Evolutionary conservation across 1,284 basidiomycete genomes (phyloP).

Genomic region (Ceratorhiza oryzae-sativae): DNA sequence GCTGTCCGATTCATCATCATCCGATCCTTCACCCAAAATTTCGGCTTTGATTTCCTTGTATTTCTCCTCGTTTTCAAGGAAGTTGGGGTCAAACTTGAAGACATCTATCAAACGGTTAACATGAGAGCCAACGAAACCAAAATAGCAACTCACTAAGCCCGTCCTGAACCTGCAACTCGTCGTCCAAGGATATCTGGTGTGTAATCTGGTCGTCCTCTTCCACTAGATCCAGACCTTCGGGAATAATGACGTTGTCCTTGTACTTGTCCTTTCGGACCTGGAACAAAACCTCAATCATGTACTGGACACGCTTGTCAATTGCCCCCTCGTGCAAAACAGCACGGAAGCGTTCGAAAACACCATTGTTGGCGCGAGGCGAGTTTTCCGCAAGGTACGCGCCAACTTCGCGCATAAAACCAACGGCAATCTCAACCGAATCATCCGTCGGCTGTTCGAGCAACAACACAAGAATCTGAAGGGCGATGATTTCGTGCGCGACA

Average conservation of each 20-base stretch:
- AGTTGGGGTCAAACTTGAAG: slow-evolving; percentile 94
- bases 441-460: slow-evolving; percentile 95
- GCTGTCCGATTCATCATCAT: slow-evolving; percentile 53
- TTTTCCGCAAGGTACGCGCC: slow-evolving; percentile 95
- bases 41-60: slow-evolving; percentile 92
- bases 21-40: slow-evolving; percentile 85
- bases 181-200: slow-evolving; percentile 90
- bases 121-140: neutral
- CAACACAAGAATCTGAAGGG: slow-evolving; percentile 93
- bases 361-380: slow-evolving; percentile 92
- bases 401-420: slow-evolving; percentile 96
- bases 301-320: slow-evolving; percentile 96
- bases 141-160: slow-evolving; percentile 75
- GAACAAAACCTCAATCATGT: slow-evolving; percentile 99
- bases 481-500: slow-evolving; percentile 93
- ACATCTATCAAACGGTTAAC: slow-evolving; percentile 65
- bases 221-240: slow-evolving; percentile 94
- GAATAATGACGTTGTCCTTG: slow-evolving; percentile 95
- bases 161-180: slow-evolving; percentile 92
- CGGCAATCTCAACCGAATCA: slow-evolving; percentile 97
- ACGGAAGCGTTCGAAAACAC: slow-evolving; percentile 94
- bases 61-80: slow-evolving; percentile 90
- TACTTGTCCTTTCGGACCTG: slow-evolving; percentile 98
- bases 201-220: slow-evolving; percentile 98
- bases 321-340: slow-evolving; percentile 94